Percentiles rank a stretch among this genome's conserved stretches.
These are phyloP conservation scores for Trametes polyzona DNA, from an alignment of 1,284 basidiomycete species.

Conservation along the genomic window DNA sequence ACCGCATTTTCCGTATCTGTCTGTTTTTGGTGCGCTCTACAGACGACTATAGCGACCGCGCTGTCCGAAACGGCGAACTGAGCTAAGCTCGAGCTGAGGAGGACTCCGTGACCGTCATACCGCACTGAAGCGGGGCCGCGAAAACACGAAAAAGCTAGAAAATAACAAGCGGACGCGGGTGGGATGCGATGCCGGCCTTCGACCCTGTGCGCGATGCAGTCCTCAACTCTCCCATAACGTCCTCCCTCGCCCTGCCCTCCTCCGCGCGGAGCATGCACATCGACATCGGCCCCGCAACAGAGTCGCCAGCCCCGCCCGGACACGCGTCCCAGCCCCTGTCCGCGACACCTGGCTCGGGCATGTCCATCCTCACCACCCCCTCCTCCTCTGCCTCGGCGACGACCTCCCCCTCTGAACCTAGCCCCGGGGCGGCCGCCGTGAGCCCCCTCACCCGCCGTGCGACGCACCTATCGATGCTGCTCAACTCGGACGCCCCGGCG, in stretches of 20 bases:
- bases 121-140: too few species aligned
- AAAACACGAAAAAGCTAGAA: conserved; percentile 6
- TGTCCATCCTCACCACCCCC: conserved; percentile 24
- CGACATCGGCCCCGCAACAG: conserved; percentile 30
- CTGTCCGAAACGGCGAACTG: conserved; percentile 20
- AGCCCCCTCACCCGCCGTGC: conserved; percentile 58
- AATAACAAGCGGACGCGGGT: conserved; percentile 1
- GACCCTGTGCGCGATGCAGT: conserved; percentile 84
- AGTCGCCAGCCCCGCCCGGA: conserved; percentile 13
- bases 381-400: conserved; percentile 17
- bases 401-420: conserved; percentile 21
- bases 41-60: conserved; percentile 23
- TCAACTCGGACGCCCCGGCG: conserved; percentile 57
- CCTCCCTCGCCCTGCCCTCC: conserved; percentile 35
- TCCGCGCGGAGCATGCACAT: conserved; percentile 30
- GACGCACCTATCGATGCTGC: conserved; percentile 70
- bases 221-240: conserved; percentile 61
- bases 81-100: conserved; percentile 15
- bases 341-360: conserved; percentile 16
- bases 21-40: conserved; percentile 17
- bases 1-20: not conserved
- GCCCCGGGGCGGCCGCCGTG: conserved; percentile 19
- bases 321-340: conserved; percentile 19
- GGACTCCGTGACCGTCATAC: too few species aligned
- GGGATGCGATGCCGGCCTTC: conserved; percentile 67